Base-by-base conservation (phyloP, 1,284 basidiomycete genomes). In the Fomitopsis betulina region DNA sequence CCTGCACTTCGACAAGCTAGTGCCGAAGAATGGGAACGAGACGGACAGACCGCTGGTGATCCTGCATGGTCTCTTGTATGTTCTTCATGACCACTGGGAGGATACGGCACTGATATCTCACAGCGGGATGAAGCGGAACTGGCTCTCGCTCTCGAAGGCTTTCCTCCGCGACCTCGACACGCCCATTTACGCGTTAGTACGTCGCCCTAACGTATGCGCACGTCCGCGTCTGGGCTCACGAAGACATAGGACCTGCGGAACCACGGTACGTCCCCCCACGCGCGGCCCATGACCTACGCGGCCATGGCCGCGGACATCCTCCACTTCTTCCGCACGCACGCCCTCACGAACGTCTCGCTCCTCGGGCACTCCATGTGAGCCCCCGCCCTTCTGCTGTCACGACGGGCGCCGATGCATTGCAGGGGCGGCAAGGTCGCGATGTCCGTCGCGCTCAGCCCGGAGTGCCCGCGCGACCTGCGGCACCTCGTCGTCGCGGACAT, bases 341-440 rank as follows among this genome's bases (percentile, higher is more conserved):
- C 75, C 0, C 71, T 91, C 37, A 74, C 75, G 2, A 75, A 88
- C n/a, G 78, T 92, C 25, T 81, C 85, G 0, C 77, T 95, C 2
- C 75, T 94, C 7, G 94, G 93, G 0, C 93, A 94, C 67, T 94
- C 92, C 2, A 93, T 95, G 91, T 91, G 66, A 50, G 84, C 8
- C 13, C 13, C 9, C 35, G 3, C 3, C 13, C 35, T 15, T 73
- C 19, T 8, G 38, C 25, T 15, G 23, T 50, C 39, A 56, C 19
- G 37, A 50, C 6, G 40, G 27, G 5, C 17, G 13, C 30, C 13
- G 23, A 30, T 37, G 15, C 17, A 25, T 27, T 42, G n/a, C 55
- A 93, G 90, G 89, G 93, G 94, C 58, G 94, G 94, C 13, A 96
- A 96, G 72, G 89, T 86, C 1, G 90, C 88, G 0, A 93, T 93